Percentiles rank a stretch among this genome's conserved stretches.
Evolutionary conservation across 2,329 filamentous ascomycete genomes (phyloP).

Genomic region (Seiridium cupressi): DNA sequence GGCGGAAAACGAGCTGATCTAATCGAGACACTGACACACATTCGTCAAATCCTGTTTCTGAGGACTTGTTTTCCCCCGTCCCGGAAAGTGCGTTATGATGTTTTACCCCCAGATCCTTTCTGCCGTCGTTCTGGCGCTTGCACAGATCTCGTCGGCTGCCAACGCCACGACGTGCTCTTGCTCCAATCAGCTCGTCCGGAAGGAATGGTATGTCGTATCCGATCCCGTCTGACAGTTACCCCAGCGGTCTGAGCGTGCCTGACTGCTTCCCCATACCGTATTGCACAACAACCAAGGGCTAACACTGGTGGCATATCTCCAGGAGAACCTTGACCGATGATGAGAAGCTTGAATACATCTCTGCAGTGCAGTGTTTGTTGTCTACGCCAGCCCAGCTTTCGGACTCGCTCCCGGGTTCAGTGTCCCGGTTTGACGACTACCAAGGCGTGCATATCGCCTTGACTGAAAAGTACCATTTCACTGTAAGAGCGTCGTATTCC

Average conservation of each 20-base stretch:
- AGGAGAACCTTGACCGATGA: slow-evolving; percentile 1
- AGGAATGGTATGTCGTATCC: slow-evolving; percentile 1
- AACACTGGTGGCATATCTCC: background rate
- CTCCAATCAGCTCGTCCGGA: background rate
- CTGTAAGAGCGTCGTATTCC: slow-evolving; percentile 7
- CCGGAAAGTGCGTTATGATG: background rate
- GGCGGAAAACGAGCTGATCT: too few species aligned
- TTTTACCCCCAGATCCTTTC: background rate
- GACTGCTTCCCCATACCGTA: too few species aligned
- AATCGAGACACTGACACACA: too few species aligned
- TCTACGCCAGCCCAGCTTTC: slow-evolving; percentile 24
- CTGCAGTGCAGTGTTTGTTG: slow-evolving; percentile 37
- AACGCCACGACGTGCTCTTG: background rate
- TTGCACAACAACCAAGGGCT: background rate
- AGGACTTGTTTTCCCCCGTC: too few species aligned
- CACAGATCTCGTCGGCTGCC: background rate
- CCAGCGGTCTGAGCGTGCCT: too few species aligned
- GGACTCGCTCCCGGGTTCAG: slow-evolving; percentile 30
- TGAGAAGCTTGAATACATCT: slow-evolving; percentile 33
- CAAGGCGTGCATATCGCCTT: slow-evolving; percentile 40
- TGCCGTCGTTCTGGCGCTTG: background rate
- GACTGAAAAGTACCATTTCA: slow-evolving; percentile 34
- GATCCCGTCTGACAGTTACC: background rate
- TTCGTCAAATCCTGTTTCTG: too few species aligned
- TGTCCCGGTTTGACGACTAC: slow-evolving; percentile 44